phyloP scores from a whole-genome alignment of 2,329 filamentous ascomycete species.

The Penicillium freii region DNA sequence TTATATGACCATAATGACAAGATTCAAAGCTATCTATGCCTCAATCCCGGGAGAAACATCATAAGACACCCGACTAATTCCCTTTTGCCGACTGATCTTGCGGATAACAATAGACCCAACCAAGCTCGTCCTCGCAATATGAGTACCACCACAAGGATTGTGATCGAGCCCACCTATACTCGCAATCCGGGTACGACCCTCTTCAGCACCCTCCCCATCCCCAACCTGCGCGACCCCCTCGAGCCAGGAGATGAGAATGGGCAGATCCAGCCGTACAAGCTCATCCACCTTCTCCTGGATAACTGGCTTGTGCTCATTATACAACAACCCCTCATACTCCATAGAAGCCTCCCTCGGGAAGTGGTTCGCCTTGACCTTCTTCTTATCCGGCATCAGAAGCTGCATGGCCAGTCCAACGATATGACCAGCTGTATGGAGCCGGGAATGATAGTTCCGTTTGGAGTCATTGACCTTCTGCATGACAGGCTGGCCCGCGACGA shows the following conservation, averaged over 20 bases:
- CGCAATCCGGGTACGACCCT: conserved; percentile 23
- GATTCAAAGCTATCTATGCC: background rate
- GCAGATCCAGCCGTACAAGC: conserved; percentile 22
- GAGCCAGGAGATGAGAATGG: conserved; percentile 27
- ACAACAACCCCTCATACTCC: conserved; percentile 31
- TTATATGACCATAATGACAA: background rate
- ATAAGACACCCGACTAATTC: conserved; percentile 31
- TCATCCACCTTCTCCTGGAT: conserved; percentile 33
- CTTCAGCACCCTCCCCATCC: conserved; percentile 15
- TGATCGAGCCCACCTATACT: conserved; percentile 31
- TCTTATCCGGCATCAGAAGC: conserved; percentile 24
- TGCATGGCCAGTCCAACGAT: conserved; percentile 31
- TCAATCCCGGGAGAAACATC: conserved; percentile 19
- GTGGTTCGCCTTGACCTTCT: conserved; percentile 33
- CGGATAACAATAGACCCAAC: conserved; percentile 28
- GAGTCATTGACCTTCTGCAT: conserved; percentile 24
- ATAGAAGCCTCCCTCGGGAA: conserved; percentile 28
- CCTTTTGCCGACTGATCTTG: conserved; percentile 32
- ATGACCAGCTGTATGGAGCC: conserved; percentile 33
- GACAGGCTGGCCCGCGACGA: conserved; percentile 20
- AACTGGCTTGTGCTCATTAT: conserved; percentile 28
- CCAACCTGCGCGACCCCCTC: conserved; percentile 20
- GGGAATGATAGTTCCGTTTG: conserved; percentile 31
- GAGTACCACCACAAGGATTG: conserved; percentile 34
- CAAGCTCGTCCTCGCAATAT: conserved; percentile 25